Percentiles rank a stretch among this genome's conserved stretches.
These are phyloP conservation scores for Gaeumannomyces tritici DNA, from an alignment of 2,329 filamentous ascomycete genomes.

Conservation along the genomic window DNA sequence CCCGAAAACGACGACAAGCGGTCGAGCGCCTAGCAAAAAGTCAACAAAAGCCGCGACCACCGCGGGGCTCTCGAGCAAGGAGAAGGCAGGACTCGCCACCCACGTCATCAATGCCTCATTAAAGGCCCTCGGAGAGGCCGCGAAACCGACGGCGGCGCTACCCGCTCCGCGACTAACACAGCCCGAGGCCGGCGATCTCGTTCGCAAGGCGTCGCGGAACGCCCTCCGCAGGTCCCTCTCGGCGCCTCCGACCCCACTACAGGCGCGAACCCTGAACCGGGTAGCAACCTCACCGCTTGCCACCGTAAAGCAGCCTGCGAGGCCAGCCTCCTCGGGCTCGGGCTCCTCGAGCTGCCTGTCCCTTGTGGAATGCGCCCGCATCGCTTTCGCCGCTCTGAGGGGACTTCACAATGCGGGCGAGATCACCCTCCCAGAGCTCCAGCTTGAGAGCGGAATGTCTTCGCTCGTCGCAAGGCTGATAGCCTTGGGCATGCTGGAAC, in stretches of 20 bases:
- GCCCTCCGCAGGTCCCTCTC: slow-evolving; percentile 45
- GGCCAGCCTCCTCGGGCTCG: slow-evolving; percentile 6
- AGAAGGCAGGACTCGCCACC: slow-evolving; percentile 59
- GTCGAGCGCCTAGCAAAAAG: slow-evolving; percentile 13
- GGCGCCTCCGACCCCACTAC: slow-evolving; percentile 50
- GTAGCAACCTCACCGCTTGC: slow-evolving; percentile 42
- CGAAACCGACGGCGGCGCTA: slow-evolving; percentile 36
- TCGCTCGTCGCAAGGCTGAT: slow-evolving; percentile 59
- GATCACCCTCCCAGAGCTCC: slow-evolving; percentile 48
- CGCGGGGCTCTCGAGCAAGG: slow-evolving; percentile 39
- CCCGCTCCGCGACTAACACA: slow-evolving; percentile 11
- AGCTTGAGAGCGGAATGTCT: slow-evolving; percentile 66
- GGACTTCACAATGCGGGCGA: slow-evolving; percentile 43
- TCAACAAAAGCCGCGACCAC: slow-evolving; percentile 14
- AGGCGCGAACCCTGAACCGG: slow-evolving; percentile 51
- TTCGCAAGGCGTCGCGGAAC: slow-evolving; percentile 27
- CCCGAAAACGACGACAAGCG: slow-evolving; percentile 5
- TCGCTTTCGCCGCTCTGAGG: slow-evolving; percentile 57
- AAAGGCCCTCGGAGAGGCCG: slow-evolving; percentile 58
- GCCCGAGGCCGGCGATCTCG: slow-evolving; percentile 24
- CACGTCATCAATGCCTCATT: slow-evolving; percentile 63
- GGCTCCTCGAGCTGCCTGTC: slow-evolving; percentile 37
- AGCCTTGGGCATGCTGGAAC: slow-evolving; percentile 52
- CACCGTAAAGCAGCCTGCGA: slow-evolving; percentile 17
- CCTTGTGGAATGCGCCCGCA: slow-evolving; percentile 58